Evolutionary conservation across 140 eudicot genomes (phyloP).

Genomic region (Senecio squalidus): DNA sequence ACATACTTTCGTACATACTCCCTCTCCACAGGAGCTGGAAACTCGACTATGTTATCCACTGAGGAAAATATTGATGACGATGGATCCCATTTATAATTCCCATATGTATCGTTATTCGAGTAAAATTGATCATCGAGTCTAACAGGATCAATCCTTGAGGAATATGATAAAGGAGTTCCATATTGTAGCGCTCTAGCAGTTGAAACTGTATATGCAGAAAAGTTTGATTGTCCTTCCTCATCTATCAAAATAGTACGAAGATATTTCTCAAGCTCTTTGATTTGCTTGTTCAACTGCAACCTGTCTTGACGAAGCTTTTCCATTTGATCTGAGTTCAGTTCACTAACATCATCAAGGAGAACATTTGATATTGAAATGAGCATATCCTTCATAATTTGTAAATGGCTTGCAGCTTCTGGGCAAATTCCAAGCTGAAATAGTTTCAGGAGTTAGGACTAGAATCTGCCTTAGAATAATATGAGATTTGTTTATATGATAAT

Average conservation of each 20-base stretch:
- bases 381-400: slow-evolving; percentile 76
- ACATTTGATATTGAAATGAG: slow-evolving; percentile 79
- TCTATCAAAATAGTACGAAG: slow-evolving; percentile 29
- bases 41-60: slow-evolving; percentile 33
- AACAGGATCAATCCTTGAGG: slow-evolving; percentile 41
- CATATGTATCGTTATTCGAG: slow-evolving; percentile 28
- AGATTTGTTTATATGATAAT: slow-evolving; percentile 2
- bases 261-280: slow-evolving; percentile 63
- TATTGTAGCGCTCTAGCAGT: slow-evolving; percentile 38
- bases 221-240: slow-evolving; percentile 56
- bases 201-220: slow-evolving; percentile 58
- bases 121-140: slow-evolving; percentile 53
- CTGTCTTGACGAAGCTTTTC: slow-evolving; percentile 78
- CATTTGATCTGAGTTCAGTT: slow-evolving; percentile 47
- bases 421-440: slow-evolving; percentile 73
- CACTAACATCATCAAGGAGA: slow-evolving; percentile 59
- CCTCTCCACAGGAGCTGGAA: slow-evolving; percentile 65
- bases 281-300: slow-evolving; percentile 77
- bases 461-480: slow-evolving; percentile 4
- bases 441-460: slow-evolving; percentile 11
- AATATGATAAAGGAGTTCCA: slow-evolving; percentile 48
- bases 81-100: slow-evolving; percentile 43
- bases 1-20: slow-evolving; percentile 52
- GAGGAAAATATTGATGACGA: slow-evolving; percentile 40
- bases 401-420: slow-evolving; percentile 70